phyloP scores from a whole-genome alignment of 2,329 filamentous ascomycete species.

The Hymenoscyphus salicellus region DNA sequence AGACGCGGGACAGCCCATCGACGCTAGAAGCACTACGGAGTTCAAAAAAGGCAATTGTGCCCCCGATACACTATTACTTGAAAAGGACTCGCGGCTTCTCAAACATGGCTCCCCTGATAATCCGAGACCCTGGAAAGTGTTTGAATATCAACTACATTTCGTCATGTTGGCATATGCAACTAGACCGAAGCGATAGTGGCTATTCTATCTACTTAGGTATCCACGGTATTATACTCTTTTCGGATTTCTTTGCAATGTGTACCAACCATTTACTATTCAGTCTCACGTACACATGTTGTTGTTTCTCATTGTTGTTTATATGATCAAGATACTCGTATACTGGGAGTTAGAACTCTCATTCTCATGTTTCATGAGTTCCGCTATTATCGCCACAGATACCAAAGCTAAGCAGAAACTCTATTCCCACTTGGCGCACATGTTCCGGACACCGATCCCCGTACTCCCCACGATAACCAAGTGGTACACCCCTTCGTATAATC shows the following conservation, averaged over 20 bases:
- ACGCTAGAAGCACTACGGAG: too few relatives aligned
- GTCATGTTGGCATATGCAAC: neutral
- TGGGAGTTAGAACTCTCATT: neutral
- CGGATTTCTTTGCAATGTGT: neutral
- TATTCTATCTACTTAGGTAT: neutral
- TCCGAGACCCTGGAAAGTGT: neutral
- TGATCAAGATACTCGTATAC: too few relatives aligned
- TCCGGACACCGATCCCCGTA: neutral
- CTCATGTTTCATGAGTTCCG: slow-evolving; percentile 6
- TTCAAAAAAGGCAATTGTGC: too few relatives aligned
- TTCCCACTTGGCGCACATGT: slow-evolving; percentile 5
- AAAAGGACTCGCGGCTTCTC: neutral
- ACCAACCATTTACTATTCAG: neutral
- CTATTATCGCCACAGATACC: neutral
- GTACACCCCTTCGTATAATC: neutral
- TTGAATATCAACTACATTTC: neutral
- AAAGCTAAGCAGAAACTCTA: slow-evolving; percentile 9
- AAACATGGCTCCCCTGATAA: neutral
- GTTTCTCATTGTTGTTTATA: too few relatives aligned
- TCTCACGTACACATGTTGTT: too few relatives aligned
- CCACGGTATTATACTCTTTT: neutral
- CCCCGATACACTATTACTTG: too few relatives aligned
- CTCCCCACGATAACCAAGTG: slow-evolving; percentile 4
- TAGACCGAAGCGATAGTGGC: neutral
- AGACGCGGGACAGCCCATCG: too few relatives aligned